These are phyloP conservation scores for Mycena sanguinolenta DNA, from an alignment of 768 basidiomycete species.

Conservation along the genomic window DNA sequence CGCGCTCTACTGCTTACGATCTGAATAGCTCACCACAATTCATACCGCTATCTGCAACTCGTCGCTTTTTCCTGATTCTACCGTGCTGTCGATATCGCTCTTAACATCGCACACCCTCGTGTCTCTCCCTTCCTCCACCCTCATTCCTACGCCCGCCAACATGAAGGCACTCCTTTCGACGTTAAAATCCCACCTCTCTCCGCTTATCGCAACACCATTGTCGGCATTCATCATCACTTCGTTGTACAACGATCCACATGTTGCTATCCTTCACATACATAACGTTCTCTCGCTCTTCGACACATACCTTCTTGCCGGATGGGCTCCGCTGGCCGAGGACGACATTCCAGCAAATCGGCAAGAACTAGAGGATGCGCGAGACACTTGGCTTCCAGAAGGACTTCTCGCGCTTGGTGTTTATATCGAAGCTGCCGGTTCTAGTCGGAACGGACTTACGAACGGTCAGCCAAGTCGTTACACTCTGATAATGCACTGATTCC, in stretches of 20 bases:
- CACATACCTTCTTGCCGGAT: conserved; percentile 71
- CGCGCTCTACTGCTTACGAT: conserved; percentile 4
- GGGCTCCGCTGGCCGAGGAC: conserved; percentile 47
- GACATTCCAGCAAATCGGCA: conserved; percentile 26
- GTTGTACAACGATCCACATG: conserved; percentile 40
- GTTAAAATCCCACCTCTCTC: conserved; percentile 46
- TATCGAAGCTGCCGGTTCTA: conserved; percentile 53
- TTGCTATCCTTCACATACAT: conserved; percentile 61
- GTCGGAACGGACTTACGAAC: conserved; percentile 34
- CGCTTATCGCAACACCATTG: conserved; percentile 45
- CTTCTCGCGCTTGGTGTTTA: conserved; percentile 67
- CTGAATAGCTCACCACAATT: conserved; percentile 53
- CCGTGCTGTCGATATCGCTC: conserved; percentile 67
- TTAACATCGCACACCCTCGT: conserved; percentile 66
- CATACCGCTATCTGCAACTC: conserved; percentile 52
- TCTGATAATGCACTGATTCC: neutral
- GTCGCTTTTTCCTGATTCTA: conserved; percentile 46
- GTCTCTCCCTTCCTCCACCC: conserved; percentile 59
- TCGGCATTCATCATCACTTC: conserved; percentile 32
- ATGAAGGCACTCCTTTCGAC: conserved; percentile 27
- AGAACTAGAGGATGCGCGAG: conserved; percentile 52
- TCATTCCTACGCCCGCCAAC: conserved; percentile 43
- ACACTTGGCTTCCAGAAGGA: conserved; percentile 61
- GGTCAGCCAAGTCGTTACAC: conserved; percentile 36
- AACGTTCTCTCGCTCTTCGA: conserved; percentile 74